A percentile compares a stretch with the other conserved stretches of the same genome.
These are phyloP conservation scores for Musa acuminata DNA, from an alignment of 176 grass and related monocot species.

Conservation along the genomic window DNA sequence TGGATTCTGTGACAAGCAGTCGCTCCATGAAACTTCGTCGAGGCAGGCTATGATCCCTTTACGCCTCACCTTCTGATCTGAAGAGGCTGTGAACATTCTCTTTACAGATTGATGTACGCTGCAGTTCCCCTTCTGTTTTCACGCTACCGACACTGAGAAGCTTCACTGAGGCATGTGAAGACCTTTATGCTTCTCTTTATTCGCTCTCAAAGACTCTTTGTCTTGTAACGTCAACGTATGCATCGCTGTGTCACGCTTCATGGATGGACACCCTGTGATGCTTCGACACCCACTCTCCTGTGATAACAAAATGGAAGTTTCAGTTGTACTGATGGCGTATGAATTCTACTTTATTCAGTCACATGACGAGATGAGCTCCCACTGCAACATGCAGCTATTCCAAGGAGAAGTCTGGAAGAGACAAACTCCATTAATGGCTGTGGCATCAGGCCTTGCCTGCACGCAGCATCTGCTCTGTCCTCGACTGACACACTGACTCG, in stretches of 20 bases:
- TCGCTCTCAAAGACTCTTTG: neutral
- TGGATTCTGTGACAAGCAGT: conserved; percentile 12
- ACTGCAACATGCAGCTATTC: neutral
- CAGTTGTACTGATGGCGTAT: too few relatives aligned
- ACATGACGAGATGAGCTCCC: neutral
- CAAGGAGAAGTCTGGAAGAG: neutral
- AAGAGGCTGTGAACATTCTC: too few relatives aligned
- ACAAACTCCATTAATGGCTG: conserved; percentile 6
- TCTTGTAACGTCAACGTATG: too few relatives aligned
- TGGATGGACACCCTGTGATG: too few relatives aligned
- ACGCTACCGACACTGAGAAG: neutral
- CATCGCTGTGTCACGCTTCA: too few relatives aligned
- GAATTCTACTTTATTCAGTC: too few relatives aligned
- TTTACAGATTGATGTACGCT: neutral
- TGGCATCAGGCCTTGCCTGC: neutral
- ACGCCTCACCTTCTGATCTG: neutral
- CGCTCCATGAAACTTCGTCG: neutral
- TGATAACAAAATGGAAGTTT: too few relatives aligned
- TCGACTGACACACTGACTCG: neutral
- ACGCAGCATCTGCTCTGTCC: neutral
- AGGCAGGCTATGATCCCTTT: neutral
- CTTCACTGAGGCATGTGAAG: neutral
- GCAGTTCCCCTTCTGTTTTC: too few relatives aligned
- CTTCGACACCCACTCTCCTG: too few relatives aligned
- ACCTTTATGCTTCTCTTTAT: neutral